Evolutionary conservation across 352 stramenopile genomes (phyloP), one percentile per base, ranked within the genome.

Genomic region (Aphanomyces cochlioides): DNA sequence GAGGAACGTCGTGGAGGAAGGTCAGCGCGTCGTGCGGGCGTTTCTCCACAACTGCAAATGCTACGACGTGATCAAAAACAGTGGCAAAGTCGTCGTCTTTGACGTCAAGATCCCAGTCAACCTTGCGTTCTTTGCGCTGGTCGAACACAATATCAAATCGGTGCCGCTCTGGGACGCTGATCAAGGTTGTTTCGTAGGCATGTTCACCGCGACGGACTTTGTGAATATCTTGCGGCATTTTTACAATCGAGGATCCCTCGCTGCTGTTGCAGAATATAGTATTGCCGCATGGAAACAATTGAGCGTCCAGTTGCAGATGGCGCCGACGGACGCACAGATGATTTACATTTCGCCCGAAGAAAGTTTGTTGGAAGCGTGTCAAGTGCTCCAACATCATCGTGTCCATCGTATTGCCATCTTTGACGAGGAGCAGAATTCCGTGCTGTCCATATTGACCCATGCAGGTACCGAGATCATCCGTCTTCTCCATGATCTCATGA

Each of bases 51-150:
- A 84, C 7, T 88, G 96, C 69, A 88, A 85, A 72, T 98, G 94
- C 77, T 99, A 98, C 78, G 92, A 97, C 56, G 84, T 99, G n/a
- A 89, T 99, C 66, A 93, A 98, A 76, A 93, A 96, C 60, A 98
- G 92, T 77, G 95, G 96, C 53, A 99, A 94, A 74, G 80, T 98
- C 21, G 96, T 99, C 21, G 96, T 99, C 7, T 99, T 99, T 81
- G 97, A 99, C 78, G 96, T 97, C 56, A 98, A 97, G 76, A 99
- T 99, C 80, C 96, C 97, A 19, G 98, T 99, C 73, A 98, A 99
- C 73, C 80, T 99, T 45, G 97, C 97, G 39, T 99, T 99, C 85
- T 99, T 99, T 79, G 97, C 97, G 13, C 83, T 99, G 40, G 95
- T 99, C n/a, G 97, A 99, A 78, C 97, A 99, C 83, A 92, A 99